phyloP scores from a whole-genome alignment of 257 asterid species.

The Capsicum chinense region DNA sequence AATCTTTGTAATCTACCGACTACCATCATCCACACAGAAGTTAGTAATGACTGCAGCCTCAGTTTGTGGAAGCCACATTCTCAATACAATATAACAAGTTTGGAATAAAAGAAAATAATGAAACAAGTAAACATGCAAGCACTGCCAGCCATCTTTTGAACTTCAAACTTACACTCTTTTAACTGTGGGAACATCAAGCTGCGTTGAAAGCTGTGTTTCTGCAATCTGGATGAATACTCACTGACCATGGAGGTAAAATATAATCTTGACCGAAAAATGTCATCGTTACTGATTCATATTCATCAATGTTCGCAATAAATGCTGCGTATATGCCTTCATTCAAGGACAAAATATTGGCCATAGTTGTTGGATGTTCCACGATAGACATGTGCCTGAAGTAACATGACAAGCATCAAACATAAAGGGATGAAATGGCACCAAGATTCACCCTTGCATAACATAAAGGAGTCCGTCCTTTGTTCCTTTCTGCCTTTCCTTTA shows the following conservation, averaged over 20 bases:
- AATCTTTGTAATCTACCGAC: background rate
- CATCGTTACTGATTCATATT: conserved; percentile 63
- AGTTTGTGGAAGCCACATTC: conserved; percentile 14
- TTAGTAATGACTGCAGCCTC: background rate
- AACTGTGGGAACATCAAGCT: conserved; percentile 40
- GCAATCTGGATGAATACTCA: conserved; percentile 91
- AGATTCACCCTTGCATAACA: background rate
- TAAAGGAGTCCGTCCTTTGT: background rate
- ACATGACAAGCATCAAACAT: conserved; percentile 31
- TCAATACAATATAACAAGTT: background rate
- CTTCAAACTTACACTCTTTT: background rate
- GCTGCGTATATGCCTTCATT: conserved; percentile 67
- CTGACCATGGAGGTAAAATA: conserved; percentile 93
- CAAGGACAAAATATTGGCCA: background rate
- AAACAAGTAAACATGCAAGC: background rate
- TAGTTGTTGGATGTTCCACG: conserved; percentile 38
- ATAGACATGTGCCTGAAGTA: conserved; percentile 75
- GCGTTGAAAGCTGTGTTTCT: conserved; percentile 68
- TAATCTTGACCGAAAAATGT: conserved; percentile 60
- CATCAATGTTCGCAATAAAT: conserved; percentile 92
- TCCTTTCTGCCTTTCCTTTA: background rate
- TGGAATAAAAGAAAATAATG: background rate
- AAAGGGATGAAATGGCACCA: background rate
- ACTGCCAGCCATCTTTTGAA: background rate
- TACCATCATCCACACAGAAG: conserved; percentile 21